These are phyloP conservation scores for Coemansia sp. DNA, from an alignment of 192 early-diverging fungal genomes.

Conservation along the genomic window DNA sequence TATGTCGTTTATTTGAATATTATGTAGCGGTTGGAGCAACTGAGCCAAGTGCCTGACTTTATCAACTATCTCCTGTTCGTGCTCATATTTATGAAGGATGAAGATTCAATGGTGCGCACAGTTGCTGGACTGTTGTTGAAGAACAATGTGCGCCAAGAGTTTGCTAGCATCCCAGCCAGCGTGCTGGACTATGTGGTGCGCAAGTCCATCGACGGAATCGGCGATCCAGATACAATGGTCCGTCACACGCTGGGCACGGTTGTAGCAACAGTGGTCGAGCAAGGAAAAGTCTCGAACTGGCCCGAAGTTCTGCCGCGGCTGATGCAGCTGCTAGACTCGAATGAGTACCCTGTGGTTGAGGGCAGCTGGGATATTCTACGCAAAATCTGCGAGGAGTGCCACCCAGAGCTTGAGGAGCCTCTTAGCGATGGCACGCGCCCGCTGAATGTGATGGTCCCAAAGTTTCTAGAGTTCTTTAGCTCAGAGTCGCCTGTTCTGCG, in stretches of 20 bases:
- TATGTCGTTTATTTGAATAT: background rate
- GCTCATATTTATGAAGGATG: conserved; percentile 69
- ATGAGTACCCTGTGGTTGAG: conserved; percentile 74
- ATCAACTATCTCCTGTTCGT: conserved; percentile 89
- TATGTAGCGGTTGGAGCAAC: conserved; percentile 69
- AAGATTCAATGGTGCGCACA: conserved; percentile 66
- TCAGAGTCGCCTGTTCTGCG: conserved; percentile 74
- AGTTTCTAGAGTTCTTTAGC: conserved; percentile 83
- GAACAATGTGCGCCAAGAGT: conserved; percentile 67
- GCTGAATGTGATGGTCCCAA: conserved; percentile 84
- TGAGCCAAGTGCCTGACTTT: conserved; percentile 82
- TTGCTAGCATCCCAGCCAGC: conserved; percentile 53
- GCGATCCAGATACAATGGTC: conserved; percentile 69
- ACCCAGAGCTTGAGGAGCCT: conserved; percentile 72
- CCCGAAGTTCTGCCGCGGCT: conserved; percentile 79
- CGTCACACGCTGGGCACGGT: conserved; percentile 83
- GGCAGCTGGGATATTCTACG: conserved; percentile 81
- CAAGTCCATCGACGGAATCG: conserved; percentile 60
- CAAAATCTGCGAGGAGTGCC: conserved; percentile 96
- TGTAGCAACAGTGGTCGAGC: conserved; percentile 80
- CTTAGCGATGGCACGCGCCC: conserved; percentile 69
- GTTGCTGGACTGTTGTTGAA: conserved; percentile 85
- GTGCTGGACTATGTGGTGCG: conserved; percentile 71
- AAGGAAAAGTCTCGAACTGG: conserved; percentile 71
- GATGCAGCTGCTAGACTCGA: conserved; percentile 73